A percentile compares a stretch with the other conserved stretches of the same genome.
phyloP scores from a whole-genome alignment of 441 rosid genomes.

The Isatis lusitanica region DNA sequence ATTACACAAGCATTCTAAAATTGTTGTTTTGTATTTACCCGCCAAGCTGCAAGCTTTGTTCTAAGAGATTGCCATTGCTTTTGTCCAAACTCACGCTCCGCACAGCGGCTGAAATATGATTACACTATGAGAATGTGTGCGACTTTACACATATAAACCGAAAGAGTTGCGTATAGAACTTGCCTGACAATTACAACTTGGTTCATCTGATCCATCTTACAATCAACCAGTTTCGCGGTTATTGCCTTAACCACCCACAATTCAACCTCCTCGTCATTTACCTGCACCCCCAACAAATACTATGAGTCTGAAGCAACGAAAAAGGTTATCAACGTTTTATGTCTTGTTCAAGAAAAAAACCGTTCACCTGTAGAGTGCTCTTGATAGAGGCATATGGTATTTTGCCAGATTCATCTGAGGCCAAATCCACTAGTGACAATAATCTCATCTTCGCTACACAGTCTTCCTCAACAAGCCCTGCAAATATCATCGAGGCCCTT shows the following conservation, averaged over 20 bases:
- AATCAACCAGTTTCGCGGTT: constrained; percentile 67
- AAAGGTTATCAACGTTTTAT: background rate
- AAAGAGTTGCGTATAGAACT: background rate
- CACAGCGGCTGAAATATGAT: constrained; percentile 49
- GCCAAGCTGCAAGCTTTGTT: constrained; percentile 69
- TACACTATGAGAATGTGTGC: background rate
- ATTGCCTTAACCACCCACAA: constrained; percentile 87
- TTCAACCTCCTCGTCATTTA: constrained; percentile 79
- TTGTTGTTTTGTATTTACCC: constrained; percentile 47
- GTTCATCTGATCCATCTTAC: constrained; percentile 93
- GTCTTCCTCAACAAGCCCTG: constrained; percentile 88
- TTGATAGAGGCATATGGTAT: constrained; percentile 67
- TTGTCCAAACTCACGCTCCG: constrained; percentile 65
- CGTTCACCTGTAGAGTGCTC: constrained; percentile 64
- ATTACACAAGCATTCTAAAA: background rate
- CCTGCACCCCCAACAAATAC: constrained; percentile 38
- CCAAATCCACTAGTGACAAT: constrained; percentile 79
- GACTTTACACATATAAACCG: background rate
- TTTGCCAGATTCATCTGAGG: constrained; percentile 61
- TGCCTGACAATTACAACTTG: constrained; percentile 70
- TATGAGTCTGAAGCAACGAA: constrained; percentile 16
- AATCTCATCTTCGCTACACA: constrained; percentile 82
- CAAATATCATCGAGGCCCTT: constrained; percentile 3
- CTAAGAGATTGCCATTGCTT: constrained; percentile 72
- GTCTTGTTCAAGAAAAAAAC: constrained; percentile 8